A percentile compares a stretch with the other conserved stretches of the same genome.
phyloP scores from a whole-genome alignment of 1,284 basidiomycete species.

The Pseudozyma tsukubaensis region DNA sequence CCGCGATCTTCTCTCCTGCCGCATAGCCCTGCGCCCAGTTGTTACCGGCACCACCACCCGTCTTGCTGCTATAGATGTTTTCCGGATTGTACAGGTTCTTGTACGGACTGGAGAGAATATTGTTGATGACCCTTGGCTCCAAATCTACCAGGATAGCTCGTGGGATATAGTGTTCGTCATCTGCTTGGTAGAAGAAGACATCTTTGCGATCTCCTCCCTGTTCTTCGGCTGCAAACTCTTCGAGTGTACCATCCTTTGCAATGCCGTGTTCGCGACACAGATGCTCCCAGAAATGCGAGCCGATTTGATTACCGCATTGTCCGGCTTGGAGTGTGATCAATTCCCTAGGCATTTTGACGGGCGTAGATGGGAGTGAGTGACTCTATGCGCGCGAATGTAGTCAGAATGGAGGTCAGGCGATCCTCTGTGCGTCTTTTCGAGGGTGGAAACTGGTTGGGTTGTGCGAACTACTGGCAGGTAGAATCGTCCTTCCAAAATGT shows the following conservation, averaged over 20 bases:
- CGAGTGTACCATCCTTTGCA: constrained; percentile 65
- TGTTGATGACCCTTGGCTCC: constrained; percentile 97
- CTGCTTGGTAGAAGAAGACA: constrained; percentile 99
- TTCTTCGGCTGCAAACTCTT: constrained; percentile 64
- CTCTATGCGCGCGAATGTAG: neutral
- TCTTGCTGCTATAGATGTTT: constrained; percentile 94
- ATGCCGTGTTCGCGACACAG: constrained; percentile 68
- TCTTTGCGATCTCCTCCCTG: constrained; percentile 84
- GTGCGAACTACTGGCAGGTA: no score
- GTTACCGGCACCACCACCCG: constrained; percentile 97
- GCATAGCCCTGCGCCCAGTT: constrained; percentile 94
- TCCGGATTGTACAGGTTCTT: constrained; percentile 97
- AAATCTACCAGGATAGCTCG: constrained; percentile 95
- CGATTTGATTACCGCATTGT: constrained; percentile 68
- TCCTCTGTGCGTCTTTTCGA: neutral
- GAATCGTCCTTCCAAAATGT: no score
- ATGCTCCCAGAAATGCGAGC: constrained; percentile 68
- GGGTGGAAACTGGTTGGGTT: no score
- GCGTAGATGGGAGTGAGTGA: neutral
- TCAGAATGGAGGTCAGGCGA: neutral
- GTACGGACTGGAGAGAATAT: constrained; percentile 90
- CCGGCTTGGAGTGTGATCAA: constrained; percentile 68
- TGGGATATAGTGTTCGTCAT: constrained; percentile 99
- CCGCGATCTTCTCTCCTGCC: constrained; percentile 89
- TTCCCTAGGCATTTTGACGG: constrained; percentile 60